Evolutionary conservation across 192 early-diverging fungal species (phyloP).

Genomic region (Rhizoclosmatium sp.): DNA sequence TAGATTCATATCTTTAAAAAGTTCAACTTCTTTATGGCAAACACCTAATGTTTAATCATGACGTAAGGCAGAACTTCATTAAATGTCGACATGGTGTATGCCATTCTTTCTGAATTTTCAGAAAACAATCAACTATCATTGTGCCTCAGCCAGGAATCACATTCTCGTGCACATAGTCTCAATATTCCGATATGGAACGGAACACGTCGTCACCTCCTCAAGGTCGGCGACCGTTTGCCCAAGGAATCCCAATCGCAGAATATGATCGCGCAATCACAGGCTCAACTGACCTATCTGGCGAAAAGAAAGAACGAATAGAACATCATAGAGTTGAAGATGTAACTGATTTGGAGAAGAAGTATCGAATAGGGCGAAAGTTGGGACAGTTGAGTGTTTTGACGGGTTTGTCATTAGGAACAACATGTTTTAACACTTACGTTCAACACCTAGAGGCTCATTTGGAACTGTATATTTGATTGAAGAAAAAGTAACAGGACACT

Average conservation of each 20-base stretch:
- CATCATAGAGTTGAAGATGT: conserved; percentile 31
- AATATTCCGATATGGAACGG: too few species aligned
- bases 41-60: too few species aligned
- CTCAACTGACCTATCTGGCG: conserved; percentile 8
- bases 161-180: too few species aligned
- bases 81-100: too few species aligned
- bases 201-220: neutral
- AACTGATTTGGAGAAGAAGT: conserved; percentile 17
- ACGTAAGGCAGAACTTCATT: too few species aligned
- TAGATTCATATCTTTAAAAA: too few species aligned
- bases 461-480: conserved; percentile 54
- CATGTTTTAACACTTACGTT: neutral
- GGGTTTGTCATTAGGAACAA: too few species aligned
- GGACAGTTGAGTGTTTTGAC: conserved; percentile 13
- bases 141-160: too few species aligned
- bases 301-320: conserved; percentile 25
- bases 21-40: too few species aligned
- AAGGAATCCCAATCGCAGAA: conserved; percentile 9
- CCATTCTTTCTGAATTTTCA: too few species aligned
- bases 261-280: conserved; percentile 11
- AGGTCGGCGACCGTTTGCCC: conserved; percentile 2
- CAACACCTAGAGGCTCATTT: conserved; percentile 56
- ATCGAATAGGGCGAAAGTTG: conserved; percentile 30
- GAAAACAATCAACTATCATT: too few species aligned
- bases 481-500: conserved; percentile 37